These are phyloP conservation scores for Amoeboaphelidium occidentale DNA, from an alignment of 371 early-diverging fungal species.

Conservation along the genomic window DNA sequence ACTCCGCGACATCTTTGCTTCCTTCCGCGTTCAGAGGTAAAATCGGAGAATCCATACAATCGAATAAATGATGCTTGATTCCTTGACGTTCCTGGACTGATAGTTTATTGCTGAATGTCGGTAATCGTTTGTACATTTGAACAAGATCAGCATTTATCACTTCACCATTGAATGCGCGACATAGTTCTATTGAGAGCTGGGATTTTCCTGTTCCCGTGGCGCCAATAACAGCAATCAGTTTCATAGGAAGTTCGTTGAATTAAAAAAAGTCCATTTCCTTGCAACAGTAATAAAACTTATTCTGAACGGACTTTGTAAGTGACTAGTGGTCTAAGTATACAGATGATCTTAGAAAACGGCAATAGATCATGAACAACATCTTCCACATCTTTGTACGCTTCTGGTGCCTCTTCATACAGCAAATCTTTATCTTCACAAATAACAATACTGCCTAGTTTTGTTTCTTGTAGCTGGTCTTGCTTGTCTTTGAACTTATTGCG, in stretches of 20 bases:
- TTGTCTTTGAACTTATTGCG: constrained; percentile 5
- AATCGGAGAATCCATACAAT: too few relatives aligned
- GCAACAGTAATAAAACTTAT: too few relatives aligned
- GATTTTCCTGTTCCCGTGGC: constrained; percentile 33
- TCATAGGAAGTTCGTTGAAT: too few relatives aligned
- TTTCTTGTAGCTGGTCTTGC: constrained; percentile 8
- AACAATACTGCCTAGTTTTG: constrained; percentile 17
- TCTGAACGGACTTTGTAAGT: constrained; percentile 25
- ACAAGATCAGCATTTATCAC: constrained; percentile 35
- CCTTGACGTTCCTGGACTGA: constrained; percentile 35
- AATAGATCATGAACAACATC: constrained; percentile 19
- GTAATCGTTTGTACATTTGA: constrained; percentile 76
- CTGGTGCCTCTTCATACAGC: constrained; percentile 24
- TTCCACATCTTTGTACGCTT: constrained; percentile 24
- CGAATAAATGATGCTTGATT: constrained; percentile 63
- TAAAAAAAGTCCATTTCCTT: too few relatives aligned
- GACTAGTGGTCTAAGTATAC: constrained; percentile 19
- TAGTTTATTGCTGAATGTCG: constrained; percentile 82
- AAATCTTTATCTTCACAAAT: constrained; percentile 22
- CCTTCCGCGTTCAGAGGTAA: too few relatives aligned
- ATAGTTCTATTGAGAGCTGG: constrained; percentile 60
- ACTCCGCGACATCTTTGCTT: not conserved
- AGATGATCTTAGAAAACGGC: constrained; percentile 15
- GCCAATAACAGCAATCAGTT: not conserved
- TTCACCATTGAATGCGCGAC: constrained; percentile 38